Evolutionary conservation across 768 basidiomycete species (phyloP).

Genomic region (Gelatoporia subvermispora): DNA sequence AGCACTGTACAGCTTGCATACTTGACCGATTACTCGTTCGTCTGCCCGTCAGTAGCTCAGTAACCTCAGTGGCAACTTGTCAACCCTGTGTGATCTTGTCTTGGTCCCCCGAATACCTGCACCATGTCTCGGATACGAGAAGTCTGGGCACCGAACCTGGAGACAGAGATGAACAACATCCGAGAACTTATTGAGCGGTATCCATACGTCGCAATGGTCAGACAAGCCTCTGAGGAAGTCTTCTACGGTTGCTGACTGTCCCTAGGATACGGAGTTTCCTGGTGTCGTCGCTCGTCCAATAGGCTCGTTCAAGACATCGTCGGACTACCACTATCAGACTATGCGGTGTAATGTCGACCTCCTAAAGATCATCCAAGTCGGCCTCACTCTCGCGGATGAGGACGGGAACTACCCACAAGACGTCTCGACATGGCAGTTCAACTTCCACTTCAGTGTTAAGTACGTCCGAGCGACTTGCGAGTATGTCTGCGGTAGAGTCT

Average conservation of each 20-base stretch:
- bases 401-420: conserved; percentile 89
- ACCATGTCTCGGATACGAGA: conserved; percentile 83
- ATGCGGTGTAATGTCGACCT: conserved; percentile 99
- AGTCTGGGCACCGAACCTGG: conserved; percentile 93
- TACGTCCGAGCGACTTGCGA: conserved; percentile 35
- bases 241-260: conserved; percentile 13
- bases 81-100: neutral
- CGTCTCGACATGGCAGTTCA: conserved; percentile 97
- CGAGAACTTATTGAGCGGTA: conserved; percentile 85
- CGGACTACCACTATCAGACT: conserved; percentile 99
- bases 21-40: neutral
- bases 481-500: neutral
- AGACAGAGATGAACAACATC: conserved; percentile 85
- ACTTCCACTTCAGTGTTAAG: conserved; percentile 91
- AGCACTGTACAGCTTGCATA: neutral
- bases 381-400: conserved; percentile 91
- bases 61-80: neutral
- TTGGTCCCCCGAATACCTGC: neutral
- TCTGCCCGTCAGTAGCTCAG: conserved; percentile 3
- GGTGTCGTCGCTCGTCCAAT: conserved; percentile 98
- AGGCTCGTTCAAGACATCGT: conserved; percentile 91
- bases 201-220: conserved; percentile 92
- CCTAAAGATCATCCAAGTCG: conserved; percentile 95
- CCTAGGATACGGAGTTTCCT: conserved; percentile 96
- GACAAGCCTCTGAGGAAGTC: conserved; percentile 23